phyloP scores from a whole-genome alignment of 306 rosid genomes.

The Vigna angularis region DNA sequence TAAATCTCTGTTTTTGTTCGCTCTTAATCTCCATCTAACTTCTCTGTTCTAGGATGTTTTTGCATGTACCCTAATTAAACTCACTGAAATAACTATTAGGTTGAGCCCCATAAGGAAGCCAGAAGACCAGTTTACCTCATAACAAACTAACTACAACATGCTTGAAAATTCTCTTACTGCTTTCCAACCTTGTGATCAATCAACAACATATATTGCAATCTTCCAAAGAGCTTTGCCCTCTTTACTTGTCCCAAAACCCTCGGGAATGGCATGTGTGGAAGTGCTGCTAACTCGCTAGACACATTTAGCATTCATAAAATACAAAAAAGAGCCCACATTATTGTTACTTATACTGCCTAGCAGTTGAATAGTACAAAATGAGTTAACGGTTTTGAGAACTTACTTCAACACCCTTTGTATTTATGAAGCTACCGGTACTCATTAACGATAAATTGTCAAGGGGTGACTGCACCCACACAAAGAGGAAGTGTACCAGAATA shows the following conservation, averaged over 20 bases:
- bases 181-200: slow-evolving; percentile 12
- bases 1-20: slow-evolving; percentile 4
- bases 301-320: background rate
- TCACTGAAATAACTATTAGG: slow-evolving; percentile 3
- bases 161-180: background rate
- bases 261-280: background rate
- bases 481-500: background rate
- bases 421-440: background rate
- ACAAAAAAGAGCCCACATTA: background rate
- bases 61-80: background rate
- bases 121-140: background rate
- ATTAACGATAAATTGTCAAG: background rate
- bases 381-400: too few relatives aligned
- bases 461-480: background rate
- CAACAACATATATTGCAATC: background rate
- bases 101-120: background rate
- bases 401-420: background rate
- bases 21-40: slow-evolving; percentile 4
- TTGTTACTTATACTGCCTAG: background rate
- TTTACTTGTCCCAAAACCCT: slow-evolving; percentile 11
- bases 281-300: background rate
- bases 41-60: slow-evolving; percentile 3
- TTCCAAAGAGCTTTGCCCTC: background rate
- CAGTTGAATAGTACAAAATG: too few relatives aligned
- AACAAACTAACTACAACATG: background rate